phyloP scores from a whole-genome alignment of 2,329 filamentous ascomycete genomes.

The Cryphonectria japonica region DNA sequence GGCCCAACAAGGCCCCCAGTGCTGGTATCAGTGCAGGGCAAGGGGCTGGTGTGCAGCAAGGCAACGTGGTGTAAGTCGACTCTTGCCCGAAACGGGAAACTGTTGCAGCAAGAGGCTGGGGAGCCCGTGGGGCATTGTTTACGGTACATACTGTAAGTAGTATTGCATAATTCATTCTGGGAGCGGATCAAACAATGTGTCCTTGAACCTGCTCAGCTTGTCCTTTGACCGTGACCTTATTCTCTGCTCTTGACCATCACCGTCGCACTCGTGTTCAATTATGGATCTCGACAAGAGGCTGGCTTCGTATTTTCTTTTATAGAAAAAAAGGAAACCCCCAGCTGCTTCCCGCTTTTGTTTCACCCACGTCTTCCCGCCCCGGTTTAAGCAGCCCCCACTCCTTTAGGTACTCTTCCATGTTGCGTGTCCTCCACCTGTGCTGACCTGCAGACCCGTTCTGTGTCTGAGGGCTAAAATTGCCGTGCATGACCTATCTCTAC shows the following conservation, averaged over 20 bases:
- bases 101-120: neutral
- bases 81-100: neutral
- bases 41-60: neutral
- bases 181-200: neutral
- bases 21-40: constrained; percentile 5
- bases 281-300: neutral
- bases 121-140: neutral
- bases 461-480: neutral
- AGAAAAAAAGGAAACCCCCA: neutral
- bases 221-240: neutral
- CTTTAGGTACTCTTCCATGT: neutral
- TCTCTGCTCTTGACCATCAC: neutral
- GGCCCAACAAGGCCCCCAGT: neutral
- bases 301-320: neutral
- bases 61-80: constrained; percentile 5
- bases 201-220: neutral
- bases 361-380: neutral
- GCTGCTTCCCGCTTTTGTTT: constrained; percentile 1
- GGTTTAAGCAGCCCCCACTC: neutral
- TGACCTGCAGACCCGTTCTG: neutral
- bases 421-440: constrained; percentile 1
- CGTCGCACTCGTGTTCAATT: neutral
- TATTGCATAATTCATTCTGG: too few species aligned
- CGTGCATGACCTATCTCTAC: neutral
- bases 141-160: neutral